Evolutionary conservation across 1,284 basidiomycete genomes (phyloP), one percentile per base, ranked within the genome.

Genomic region (Leccinum laetum): DNA sequence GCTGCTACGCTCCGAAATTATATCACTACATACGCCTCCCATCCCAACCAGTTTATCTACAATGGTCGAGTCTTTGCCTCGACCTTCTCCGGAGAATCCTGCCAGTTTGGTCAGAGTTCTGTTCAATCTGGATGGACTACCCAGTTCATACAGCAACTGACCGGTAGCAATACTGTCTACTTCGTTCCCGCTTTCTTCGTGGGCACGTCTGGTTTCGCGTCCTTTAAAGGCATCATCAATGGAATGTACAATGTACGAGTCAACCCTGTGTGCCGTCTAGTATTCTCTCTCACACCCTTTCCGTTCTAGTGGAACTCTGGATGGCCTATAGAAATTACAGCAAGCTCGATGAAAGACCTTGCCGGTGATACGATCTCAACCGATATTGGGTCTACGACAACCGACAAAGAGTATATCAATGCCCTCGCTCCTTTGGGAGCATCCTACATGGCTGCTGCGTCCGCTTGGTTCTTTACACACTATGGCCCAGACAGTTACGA

Each of bases 381-480:
- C 58, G 79, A 78, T 60, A 77, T 86, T 62, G 83, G 83, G 5
- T 76, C 80, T 10, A 85, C 82, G 5, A 79, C 79, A 59, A 78
- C 80, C 4, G 89, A 91, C 66, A 72, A 73, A 8, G 72, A 83
- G 64, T 82, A 85, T 66, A 71, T 85, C 58, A 67, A 76, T 21
- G 78, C 74, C 4, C 75, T 87, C 63, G 52, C 67, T n/a, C 65
- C 71, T 13, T 70, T 79, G 53, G 69, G 71, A 4, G 74, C 74
- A 63, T 67, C 68, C 5, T 75, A 73, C 44, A 69, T 74, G 62
- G 82, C 80, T 24, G 77, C 84, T 24, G 84, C 90, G 29, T 87
- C 89, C 14, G 87, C 91, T 57, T 88, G 85, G 84, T 95, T 95
- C 82, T 95, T 90, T 81, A 94, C 93, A 8, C 90, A 92, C 70